Percentiles rank a stretch among this genome's conserved stretches.
Conservation (phyloP, 768 basidiomycete genomes). For the Pholiota conissans region DNA sequence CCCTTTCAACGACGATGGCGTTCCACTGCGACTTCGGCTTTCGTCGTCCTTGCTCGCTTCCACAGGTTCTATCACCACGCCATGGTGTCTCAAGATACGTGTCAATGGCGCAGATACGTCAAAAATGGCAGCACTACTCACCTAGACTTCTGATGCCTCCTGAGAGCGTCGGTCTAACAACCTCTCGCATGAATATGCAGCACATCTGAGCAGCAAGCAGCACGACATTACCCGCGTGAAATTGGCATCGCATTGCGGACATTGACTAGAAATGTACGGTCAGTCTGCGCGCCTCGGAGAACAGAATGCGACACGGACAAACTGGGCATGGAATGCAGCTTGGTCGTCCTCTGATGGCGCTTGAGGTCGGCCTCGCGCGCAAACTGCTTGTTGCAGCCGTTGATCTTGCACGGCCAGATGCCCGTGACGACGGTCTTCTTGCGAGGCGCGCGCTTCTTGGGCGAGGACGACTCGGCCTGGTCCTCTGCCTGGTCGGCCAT, state of each 20-base stretch:
- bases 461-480: slow-evolving; percentile 25
- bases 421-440: slow-evolving; percentile 53
- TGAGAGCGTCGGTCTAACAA: slow-evolving; percentile 73
- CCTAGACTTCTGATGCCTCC: slow-evolving; percentile 81
- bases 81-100: slow-evolving; percentile 54
- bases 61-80: slow-evolving; percentile 58
- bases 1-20: slow-evolving; percentile 43
- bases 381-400: slow-evolving; percentile 81
- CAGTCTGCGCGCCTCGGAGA: slow-evolving; percentile 2
- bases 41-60: slow-evolving; percentile 34
- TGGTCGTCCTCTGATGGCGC: slow-evolving; percentile 79
- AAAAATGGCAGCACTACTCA: slow-evolving; percentile 28
- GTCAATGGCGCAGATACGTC: slow-evolving; percentile 2
- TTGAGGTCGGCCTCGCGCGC: slow-evolving; percentile 82
- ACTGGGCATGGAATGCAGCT: slow-evolving; percentile 70
- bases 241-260: slow-evolving; percentile 78
- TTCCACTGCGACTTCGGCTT: slow-evolving; percentile 50
- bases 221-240: slow-evolving; percentile 64
- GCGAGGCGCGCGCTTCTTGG: slow-evolving; percentile 28
- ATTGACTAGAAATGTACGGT: slow-evolving; percentile 46
- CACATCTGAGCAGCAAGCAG: slow-evolving; percentile 10
- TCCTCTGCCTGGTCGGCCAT: slow-evolving; percentile 23
- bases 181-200: slow-evolving; percentile 11
- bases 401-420: slow-evolving; percentile 79
- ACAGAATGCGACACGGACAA: slow-evolving; percentile 49